phyloP scores from a whole-genome alignment of 352 stramenopile genomes.

The Globisporangium acanthophoron region DNA sequence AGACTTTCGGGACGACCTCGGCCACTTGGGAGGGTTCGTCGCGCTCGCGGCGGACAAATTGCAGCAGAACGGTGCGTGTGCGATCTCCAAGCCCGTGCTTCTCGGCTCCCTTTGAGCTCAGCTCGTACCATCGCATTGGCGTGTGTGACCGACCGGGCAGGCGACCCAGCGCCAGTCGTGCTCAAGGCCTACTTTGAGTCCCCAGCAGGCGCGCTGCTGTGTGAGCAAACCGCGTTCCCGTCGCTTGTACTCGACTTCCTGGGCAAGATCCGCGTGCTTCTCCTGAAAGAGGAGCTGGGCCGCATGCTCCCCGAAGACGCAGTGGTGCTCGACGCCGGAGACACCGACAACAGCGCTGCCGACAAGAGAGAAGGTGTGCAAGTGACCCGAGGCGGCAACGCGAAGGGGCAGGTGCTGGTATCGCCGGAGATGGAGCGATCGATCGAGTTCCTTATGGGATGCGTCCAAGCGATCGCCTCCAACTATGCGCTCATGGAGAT shows the following conservation, averaged over 20 bases:
- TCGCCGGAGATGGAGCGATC: constrained; percentile 23
- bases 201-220: constrained; percentile 30
- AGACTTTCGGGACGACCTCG: constrained; percentile 30
- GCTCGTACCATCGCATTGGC: too few species aligned
- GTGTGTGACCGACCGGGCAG: constrained; percentile 10
- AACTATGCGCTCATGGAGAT: constrained; percentile 48
- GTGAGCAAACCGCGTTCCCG: constrained; percentile 64
- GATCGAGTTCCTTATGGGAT: constrained; percentile 56
- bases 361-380: too few species aligned
- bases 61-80: constrained; percentile 31
- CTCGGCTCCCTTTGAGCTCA: too few species aligned
- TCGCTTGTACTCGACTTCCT: constrained; percentile 67
- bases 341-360: too few species aligned
- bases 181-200: constrained; percentile 54
- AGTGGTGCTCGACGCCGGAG: background rate
- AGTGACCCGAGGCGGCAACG: background rate
- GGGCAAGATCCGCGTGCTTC: constrained; percentile 38
- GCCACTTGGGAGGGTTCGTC: constrained; percentile 36
- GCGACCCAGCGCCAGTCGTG: constrained; percentile 24
- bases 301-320: constrained; percentile 9
- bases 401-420: background rate
- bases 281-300: constrained; percentile 41
- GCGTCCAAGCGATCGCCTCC: constrained; percentile 47
- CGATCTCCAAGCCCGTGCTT: background rate
- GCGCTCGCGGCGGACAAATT: constrained; percentile 36